phyloP scores from a whole-genome alignment of 2,329 filamentous ascomycete genomes.

The Aureobasidium sp. region DNA sequence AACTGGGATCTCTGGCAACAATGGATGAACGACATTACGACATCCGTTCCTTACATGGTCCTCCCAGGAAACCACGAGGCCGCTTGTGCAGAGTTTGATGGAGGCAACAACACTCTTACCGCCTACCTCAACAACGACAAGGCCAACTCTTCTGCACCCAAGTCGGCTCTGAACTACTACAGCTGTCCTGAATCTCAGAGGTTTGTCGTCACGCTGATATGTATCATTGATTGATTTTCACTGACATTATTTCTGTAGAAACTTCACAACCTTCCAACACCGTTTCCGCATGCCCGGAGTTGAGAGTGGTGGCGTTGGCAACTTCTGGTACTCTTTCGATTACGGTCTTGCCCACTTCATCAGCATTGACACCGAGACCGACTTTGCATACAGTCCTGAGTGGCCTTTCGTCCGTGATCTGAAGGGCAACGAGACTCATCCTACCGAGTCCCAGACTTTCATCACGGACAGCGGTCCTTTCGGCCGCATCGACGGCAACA shows the following conservation, averaged over 20 bases:
- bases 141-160: conserved; percentile 33
- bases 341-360: conserved; percentile 49
- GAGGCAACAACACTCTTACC: conserved; percentile 38
- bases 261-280: conserved; percentile 47
- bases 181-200: conserved; percentile 47
- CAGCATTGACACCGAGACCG: conserved; percentile 43
- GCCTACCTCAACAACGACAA: conserved; percentile 42
- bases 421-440: conserved; percentile 35
- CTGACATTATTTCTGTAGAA: conserved; percentile 26
- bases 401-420: conserved; percentile 40
- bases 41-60: conserved; percentile 45
- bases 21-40: conserved; percentile 39
- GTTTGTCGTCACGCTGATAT: conserved; percentile 20
- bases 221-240: neutral
- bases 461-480: conserved; percentile 46
- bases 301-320: conserved; percentile 43
- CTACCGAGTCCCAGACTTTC: conserved; percentile 38
- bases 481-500: conserved; percentile 35
- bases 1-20: conserved; percentile 50
- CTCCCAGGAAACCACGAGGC: conserved; percentile 47
- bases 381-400: conserved; percentile 43
- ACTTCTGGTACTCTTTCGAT: conserved; percentile 51
- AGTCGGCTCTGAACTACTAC: conserved; percentile 41
- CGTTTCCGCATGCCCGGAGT: conserved; percentile 47
- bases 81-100: conserved; percentile 44